Evolutionary conservation across 306 rosid genomes (phyloP).

Genomic region (Urtica urens): DNA sequence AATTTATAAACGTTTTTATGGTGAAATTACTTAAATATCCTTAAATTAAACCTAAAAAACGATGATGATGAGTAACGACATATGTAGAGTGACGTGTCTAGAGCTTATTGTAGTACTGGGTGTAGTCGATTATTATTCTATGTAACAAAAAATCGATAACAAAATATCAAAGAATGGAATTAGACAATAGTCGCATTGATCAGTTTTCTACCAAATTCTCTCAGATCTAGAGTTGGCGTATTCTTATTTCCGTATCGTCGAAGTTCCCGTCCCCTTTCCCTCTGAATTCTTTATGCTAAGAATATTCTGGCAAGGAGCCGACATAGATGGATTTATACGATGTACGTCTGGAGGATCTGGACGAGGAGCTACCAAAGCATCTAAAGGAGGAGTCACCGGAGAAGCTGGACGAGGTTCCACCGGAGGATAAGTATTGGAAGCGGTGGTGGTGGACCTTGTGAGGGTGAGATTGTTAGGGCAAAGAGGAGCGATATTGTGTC

Average conservation of each 20-base stretch:
- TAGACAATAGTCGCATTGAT: no score
- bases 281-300: conserved; percentile 16
- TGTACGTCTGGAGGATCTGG: background rate
- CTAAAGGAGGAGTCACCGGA: background rate
- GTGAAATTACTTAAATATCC: no score
- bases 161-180: no score
- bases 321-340: background rate
- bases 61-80: no score
- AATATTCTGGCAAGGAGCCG: background rate
- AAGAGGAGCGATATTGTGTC: conserved; percentile 35
- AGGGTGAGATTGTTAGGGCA: conserved; percentile 17
- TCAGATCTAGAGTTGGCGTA: background rate
- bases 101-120: no score
- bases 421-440: background rate
- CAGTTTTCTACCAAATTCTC: no score
- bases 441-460: background rate
- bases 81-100: background rate
- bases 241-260: conserved; percentile 18
- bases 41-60: no score
- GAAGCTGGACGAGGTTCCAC: background rate
- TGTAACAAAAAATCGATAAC: no score
- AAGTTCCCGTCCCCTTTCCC: conserved; percentile 18
- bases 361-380: background rate
- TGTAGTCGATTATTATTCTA: background rate
- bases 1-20: no score